A percentile compares a stretch with the other conserved stretches of the same genome.
phyloP scores from a whole-genome alignment of 176 grass and related monocot species.

The Oryza coarctata region DNA sequence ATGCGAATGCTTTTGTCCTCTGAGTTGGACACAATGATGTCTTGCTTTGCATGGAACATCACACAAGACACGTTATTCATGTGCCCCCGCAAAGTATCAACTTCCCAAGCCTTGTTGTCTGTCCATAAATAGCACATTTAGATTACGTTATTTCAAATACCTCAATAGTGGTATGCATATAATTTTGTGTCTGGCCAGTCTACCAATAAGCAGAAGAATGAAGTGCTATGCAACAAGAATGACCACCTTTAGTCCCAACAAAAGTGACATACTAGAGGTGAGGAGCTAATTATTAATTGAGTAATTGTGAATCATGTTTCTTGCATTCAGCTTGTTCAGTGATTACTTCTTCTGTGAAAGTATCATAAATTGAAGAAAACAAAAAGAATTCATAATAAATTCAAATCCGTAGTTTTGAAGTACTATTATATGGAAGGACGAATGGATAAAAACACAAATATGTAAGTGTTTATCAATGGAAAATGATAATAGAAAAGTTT shows the following conservation, averaged over 20 bases:
- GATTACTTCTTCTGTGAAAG: not conserved
- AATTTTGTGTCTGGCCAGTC: not conserved
- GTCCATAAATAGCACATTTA: conserved; percentile 25
- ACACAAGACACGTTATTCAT: conserved; percentile 99
- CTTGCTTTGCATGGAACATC: conserved; percentile 97
- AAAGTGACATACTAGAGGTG: not conserved
- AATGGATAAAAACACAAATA: not conserved
- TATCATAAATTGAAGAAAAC: not conserved
- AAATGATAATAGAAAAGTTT: not conserved
- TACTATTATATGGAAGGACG: not conserved
- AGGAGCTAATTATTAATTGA: not conserved
- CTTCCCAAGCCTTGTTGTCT: conserved; percentile 99
- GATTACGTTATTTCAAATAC: not conserved
- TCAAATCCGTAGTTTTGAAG: not conserved
- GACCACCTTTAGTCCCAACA: not conserved
- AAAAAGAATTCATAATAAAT: not conserved
- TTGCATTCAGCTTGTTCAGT: not conserved
- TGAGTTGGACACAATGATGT: conserved; percentile 96
- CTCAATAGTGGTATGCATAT: not conserved
- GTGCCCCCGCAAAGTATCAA: conserved; percentile 94
- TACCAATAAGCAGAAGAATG: not conserved
- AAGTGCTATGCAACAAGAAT: not conserved
- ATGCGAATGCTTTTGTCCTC: conserved; percentile 98
- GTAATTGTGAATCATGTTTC: not conserved
- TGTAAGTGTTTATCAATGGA: not conserved